Conservation (phyloP, 306 rosid genomes). For the Fragaria ananassa region DNA sequence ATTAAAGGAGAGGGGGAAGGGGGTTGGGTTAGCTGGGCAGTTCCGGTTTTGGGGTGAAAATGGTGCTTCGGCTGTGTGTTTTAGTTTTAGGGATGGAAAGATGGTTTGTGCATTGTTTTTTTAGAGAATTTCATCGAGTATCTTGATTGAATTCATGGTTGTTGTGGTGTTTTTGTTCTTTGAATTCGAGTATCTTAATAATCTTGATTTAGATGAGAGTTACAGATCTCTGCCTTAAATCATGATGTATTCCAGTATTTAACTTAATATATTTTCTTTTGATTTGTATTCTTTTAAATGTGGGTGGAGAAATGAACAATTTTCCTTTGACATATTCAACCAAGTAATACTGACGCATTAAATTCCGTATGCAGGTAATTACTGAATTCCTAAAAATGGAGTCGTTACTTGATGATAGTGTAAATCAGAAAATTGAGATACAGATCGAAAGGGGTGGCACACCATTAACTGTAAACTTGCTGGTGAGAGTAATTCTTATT, state of each 20-base stretch:
- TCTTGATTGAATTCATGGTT: neutral
- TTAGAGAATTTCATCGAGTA: neutral
- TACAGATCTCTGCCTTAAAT: neutral
- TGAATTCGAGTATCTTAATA: neutral
- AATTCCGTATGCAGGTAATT: conserved; percentile 58
- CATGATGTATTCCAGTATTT: neutral
- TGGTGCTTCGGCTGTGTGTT: neutral
- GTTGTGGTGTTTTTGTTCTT: neutral
- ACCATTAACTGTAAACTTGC: conserved; percentile 49
- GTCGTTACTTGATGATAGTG: conserved; percentile 87
- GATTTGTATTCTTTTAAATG: neutral
- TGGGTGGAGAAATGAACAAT: neutral
- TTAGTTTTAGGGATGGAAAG: neutral
- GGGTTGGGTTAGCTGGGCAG: neutral
- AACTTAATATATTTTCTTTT: neutral
- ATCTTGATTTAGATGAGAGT: neutral
- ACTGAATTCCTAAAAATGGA: conserved; percentile 92
- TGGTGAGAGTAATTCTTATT: conserved; percentile 50
- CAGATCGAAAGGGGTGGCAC: conserved; percentile 86
- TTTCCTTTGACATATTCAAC: neutral
- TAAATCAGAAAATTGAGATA: conserved; percentile 60
- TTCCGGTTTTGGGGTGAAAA: neutral
- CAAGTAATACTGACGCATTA: conserved; percentile 10
- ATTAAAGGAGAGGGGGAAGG: neutral
- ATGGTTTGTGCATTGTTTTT: neutral